phyloP scores from a whole-genome alignment of 129 eudicot genomes.

The Cynara cardunculus region DNA sequence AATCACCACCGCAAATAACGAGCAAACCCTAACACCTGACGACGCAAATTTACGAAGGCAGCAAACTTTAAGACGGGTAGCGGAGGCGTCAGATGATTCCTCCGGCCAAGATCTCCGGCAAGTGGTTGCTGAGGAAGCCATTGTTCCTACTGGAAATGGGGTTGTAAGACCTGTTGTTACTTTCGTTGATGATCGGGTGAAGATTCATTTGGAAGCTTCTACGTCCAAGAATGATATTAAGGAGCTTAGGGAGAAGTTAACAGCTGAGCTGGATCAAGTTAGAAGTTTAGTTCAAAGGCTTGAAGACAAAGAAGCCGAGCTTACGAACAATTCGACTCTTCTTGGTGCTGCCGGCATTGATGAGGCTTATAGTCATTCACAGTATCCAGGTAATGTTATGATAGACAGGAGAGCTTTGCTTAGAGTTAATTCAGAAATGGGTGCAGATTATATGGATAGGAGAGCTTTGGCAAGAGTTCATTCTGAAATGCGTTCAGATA shows the following conservation, averaged over 20 bases:
- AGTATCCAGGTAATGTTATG: conserved; percentile 23
- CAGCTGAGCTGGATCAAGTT: conserved; percentile 59
- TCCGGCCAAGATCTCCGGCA: conserved; percentile 21
- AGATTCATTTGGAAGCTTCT: conserved; percentile 40
- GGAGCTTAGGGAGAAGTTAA: conserved; percentile 51
- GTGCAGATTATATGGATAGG: conserved; percentile 35
- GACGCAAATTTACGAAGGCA: conserved; percentile 21
- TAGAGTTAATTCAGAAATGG: conserved; percentile 66
- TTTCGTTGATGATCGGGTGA: conserved; percentile 53
- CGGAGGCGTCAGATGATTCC: conserved; percentile 24
- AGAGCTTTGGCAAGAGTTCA: conserved; percentile 42
- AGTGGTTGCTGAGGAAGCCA: conserved; percentile 1
- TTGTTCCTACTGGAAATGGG: conserved; percentile 28
- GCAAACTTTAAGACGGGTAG: not conserved
- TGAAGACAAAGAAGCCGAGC: conserved; percentile 54
- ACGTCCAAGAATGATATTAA: conserved; percentile 39
- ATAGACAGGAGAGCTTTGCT: conserved; percentile 28
- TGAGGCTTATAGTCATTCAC: conserved; percentile 29
- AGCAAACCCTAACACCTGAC: conserved; percentile 25
- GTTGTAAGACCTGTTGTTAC: conserved; percentile 31
- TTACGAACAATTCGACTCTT: conserved; percentile 19
- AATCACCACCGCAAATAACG: conserved; percentile 14
- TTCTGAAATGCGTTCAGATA: conserved; percentile 52
- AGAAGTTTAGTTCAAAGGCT: conserved; percentile 50
- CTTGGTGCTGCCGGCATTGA: not conserved